Base-by-base conservation (phyloP, 257 asterid genomes). In the Verbena officinalis region DNA sequence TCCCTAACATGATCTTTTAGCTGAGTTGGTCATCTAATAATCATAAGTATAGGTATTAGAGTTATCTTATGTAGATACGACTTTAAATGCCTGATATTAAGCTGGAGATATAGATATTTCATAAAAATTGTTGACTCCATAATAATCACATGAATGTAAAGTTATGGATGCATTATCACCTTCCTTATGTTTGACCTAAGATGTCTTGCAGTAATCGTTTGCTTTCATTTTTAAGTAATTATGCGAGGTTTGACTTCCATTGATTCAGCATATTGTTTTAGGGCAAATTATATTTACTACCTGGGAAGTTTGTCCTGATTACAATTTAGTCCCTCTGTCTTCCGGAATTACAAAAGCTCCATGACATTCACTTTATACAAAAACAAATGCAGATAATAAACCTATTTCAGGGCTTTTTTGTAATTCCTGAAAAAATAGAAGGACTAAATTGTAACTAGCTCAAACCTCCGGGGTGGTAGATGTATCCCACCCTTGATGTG, bases 201-300 rank as follows among this genome's bases (percentile, higher is more conserved):
- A 54, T 30, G n/a, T 50, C 49, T 31, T 60, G 68, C 30, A 44
- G 21, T 62, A 45, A 17, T 16, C 30, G 59, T 61, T n/a, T 52
- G 56, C 27, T 52, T 70, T 44, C 67, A 5, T 56, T n/a, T n/a
- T 46, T 64, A 24, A 45, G 63, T 17, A 31, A 13, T 45, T 19
- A 34, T 59, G 52, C 73, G 59, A 59, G 74, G 33, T 16, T 1
- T 39, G 24, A 3, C 44, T 39, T 27, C 43, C 23, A 40, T 42
- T 44, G 39, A 23, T 36, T 48, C 56, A 52, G 57, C 71, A 54
- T 48, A 23, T 48, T 30, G 59, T 42, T 56, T 52, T 46, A 59
- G 52, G 65, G n/a, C n/a, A n/a, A n/a, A n/a, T n/a, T n/a, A n/a
- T n/a, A n/a, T n/a, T n/a, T n/a, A n/a, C n/a, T n/a, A n/a, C n/a